Percentiles rank a stretch among this genome's conserved stretches.
Conservation (phyloP, 2,329 filamentous ascomycete genomes). For the Tolypocladium tundrense region DNA sequence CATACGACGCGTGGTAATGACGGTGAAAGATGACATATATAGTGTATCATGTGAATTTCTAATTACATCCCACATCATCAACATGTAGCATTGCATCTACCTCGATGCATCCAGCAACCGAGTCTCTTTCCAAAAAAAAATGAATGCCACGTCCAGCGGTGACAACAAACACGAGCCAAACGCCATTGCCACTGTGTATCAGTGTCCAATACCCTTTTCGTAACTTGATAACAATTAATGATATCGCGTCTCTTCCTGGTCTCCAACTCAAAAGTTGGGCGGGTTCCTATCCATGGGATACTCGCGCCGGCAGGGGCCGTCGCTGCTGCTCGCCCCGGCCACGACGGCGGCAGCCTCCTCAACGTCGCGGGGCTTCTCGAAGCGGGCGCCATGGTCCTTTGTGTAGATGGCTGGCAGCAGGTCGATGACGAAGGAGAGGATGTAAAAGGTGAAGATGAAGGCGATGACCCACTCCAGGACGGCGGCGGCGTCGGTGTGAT, state of each 20-base stretch:
- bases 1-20: neutral
- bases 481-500: constrained; percentile 56
- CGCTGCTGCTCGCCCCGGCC: neutral
- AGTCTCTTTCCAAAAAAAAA: neutral
- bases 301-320: constrained; percentile 5
- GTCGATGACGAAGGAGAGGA: constrained; percentile 80
- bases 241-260: neutral
- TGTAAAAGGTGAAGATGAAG: constrained; percentile 79
- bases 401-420: constrained; percentile 67
- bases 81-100: neutral
- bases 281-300: constrained; percentile 14
- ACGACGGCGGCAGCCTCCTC: constrained; percentile 8
- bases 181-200: neutral
- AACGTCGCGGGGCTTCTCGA: constrained; percentile 17
- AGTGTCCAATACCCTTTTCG: neutral
- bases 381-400: constrained; percentile 23
- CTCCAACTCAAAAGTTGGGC: constrained; percentile 1
- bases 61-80: neutral
- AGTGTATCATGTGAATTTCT: neutral
- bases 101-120: neutral
- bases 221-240: neutral
- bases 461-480: constrained; percentile 72
- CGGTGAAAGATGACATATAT: neutral
- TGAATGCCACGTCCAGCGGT: neutral
- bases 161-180: neutral